Percentiles rank a stretch among this genome's conserved stretches.
phyloP scores from a whole-genome alignment of 495 filamentous ascomycete genomes.

The Articulospora tetracladia region DNA sequence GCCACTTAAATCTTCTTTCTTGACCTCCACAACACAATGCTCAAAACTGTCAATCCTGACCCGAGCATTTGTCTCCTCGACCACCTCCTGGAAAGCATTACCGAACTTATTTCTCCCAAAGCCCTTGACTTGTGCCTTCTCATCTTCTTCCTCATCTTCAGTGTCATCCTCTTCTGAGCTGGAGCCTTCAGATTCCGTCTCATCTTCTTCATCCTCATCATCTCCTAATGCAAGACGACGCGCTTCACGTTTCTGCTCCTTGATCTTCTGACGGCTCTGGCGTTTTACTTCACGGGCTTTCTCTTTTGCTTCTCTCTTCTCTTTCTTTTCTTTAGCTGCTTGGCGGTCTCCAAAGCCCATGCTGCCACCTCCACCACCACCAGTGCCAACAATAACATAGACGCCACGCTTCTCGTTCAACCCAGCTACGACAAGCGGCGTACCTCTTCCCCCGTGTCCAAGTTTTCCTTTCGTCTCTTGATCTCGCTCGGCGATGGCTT shows the following conservation, averaged over 20 bases:
- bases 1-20: conserved; percentile 87
- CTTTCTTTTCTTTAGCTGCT: conserved; percentile 56
- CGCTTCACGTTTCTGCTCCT: conserved; percentile 53
- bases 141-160: conserved; percentile 59
- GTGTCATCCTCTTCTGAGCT: conserved; percentile 47
- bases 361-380: conserved; percentile 59
- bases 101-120: conserved; percentile 85
- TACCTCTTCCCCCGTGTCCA: conserved; percentile 64
- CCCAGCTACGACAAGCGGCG: conserved; percentile 84
- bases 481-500: conserved; percentile 88
- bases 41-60: conserved; percentile 96
- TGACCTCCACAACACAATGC: conserved; percentile 93
- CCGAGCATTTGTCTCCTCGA: conserved; percentile 82
- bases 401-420: conserved; percentile 85
- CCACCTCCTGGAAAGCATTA: conserved; percentile 92
- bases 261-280: conserved; percentile 57
- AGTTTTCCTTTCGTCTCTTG: conserved; percentile 65
- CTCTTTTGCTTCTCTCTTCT: conserved; percentile 53
- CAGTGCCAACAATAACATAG: conserved; percentile 86
- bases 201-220: conserved; percentile 56
- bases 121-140: conserved; percentile 49
- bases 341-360: conserved; percentile 52
- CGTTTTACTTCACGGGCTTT: conserved; percentile 56
- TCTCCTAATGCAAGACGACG: conserved; percentile 37
- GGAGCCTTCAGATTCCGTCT: conserved; percentile 48